phyloP scores from a whole-genome alignment of 345 rosid genomes.

The Arabidopsis suecica region DNA sequence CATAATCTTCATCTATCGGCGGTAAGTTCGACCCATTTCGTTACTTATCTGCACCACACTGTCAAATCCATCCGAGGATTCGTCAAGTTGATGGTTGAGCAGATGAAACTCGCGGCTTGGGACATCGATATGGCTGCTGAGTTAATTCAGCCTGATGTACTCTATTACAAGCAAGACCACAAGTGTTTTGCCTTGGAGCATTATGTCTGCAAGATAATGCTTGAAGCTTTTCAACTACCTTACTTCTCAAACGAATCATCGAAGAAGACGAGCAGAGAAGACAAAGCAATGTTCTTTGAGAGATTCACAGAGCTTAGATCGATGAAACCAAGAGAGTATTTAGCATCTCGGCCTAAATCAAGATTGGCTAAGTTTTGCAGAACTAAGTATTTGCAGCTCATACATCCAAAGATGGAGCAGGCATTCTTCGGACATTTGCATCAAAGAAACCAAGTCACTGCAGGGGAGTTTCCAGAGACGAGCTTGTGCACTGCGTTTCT shows the following conservation, averaged over 20 bases:
- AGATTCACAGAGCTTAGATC: conserved; percentile 72
- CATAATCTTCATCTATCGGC: conserved; percentile 61
- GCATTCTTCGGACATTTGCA: conserved; percentile 69
- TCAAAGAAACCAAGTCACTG: conserved; percentile 53
- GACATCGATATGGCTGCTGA: conserved; percentile 69
- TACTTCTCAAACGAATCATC: conserved; percentile 50
- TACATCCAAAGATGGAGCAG: conserved; percentile 82
- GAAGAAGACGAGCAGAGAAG: conserved; percentile 43
- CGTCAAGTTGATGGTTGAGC: conserved; percentile 60
- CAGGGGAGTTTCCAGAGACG: conserved; percentile 65
- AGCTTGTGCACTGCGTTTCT: conserved; percentile 56
- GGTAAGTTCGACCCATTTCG: conserved; percentile 60
- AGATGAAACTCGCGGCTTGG: conserved; percentile 76
- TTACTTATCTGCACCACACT: conserved; percentile 57
- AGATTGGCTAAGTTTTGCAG: conserved; percentile 66
- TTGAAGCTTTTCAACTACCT: conserved; percentile 68
- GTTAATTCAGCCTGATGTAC: conserved; percentile 57
- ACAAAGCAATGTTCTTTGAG: conserved; percentile 52
- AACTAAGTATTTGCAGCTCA: conserved; percentile 66
- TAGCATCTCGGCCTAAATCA: conserved; percentile 64
- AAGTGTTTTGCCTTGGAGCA: conserved; percentile 81
- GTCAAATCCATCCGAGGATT: conserved; percentile 75
- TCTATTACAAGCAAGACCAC: conserved; percentile 67
- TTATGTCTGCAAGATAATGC: conserved; percentile 77
- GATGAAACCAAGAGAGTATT: conserved; percentile 53